phyloP scores from a whole-genome alignment of 495 filamentous ascomycete genomes.

The Aspergillus leporis region DNA sequence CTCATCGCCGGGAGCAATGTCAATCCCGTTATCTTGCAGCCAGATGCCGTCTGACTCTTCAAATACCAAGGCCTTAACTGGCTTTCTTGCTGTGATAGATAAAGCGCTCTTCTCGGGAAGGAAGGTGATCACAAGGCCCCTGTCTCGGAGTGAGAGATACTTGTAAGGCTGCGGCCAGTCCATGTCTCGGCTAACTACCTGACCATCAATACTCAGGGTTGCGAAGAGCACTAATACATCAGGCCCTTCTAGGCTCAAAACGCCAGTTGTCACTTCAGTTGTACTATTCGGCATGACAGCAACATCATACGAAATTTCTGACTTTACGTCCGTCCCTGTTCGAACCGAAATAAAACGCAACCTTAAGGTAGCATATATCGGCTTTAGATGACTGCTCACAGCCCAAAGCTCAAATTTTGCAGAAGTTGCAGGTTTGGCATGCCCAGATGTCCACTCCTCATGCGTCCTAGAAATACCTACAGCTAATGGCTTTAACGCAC shows the following conservation, averaged over 20 bases:
- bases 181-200: constrained; percentile 6
- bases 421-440: neutral
- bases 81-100: constrained; percentile 3
- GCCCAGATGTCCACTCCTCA: constrained; percentile 13
- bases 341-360: constrained; percentile 8
- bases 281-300: constrained; percentile 2
- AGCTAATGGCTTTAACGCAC: constrained; percentile 7
- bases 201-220: neutral
- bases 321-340: neutral
- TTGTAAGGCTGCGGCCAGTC: constrained; percentile 18
- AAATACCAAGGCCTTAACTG: constrained; percentile 15
- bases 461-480: constrained; percentile 6
- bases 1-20: constrained; percentile 13
- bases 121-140: constrained; percentile 1
- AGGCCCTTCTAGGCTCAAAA: neutral
- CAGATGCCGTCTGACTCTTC: constrained; percentile 11
- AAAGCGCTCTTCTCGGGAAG: constrained; percentile 1
- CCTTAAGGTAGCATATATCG: neutral
- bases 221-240: constrained; percentile 12
- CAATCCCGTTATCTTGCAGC: constrained; percentile 14
- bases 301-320: neutral
- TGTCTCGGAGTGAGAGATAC: constrained; percentile 9
- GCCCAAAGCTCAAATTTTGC: constrained; percentile 10
- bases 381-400: constrained; percentile 9
- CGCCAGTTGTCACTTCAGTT: constrained; percentile 3